phyloP scores from a whole-genome alignment of 2,329 filamentous ascomycete species.

The Neofusicoccum sp. region DNA sequence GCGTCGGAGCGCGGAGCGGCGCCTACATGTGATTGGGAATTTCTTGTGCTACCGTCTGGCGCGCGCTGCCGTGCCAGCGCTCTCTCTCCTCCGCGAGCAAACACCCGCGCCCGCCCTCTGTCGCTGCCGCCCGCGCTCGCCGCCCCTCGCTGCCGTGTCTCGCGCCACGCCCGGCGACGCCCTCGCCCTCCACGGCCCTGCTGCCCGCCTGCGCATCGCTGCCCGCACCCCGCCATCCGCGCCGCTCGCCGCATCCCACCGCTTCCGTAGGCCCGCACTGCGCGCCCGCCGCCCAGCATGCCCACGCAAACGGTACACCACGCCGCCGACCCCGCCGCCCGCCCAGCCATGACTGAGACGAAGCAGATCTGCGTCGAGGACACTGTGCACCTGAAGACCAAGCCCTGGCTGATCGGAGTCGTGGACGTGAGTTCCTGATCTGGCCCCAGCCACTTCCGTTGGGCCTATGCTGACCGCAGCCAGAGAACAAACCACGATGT shows the following conservation, averaged over 20 bases:
- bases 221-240: not conserved
- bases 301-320: constrained; percentile 6
- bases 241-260: not conserved
- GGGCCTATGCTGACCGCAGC: constrained; percentile 13
- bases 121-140: too few relatives aligned
- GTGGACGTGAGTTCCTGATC: constrained; percentile 36
- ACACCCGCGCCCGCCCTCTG: not conserved
- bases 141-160: not conserved
- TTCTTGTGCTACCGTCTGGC: constrained; percentile 4
- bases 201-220: not conserved
- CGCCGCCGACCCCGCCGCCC: not conserved
- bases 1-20: constrained; percentile 10
- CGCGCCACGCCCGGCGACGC: not conserved
- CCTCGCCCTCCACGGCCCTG: constrained; percentile 6
- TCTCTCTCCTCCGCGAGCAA: not conserved
- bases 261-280: not conserved
- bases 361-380: constrained; percentile 40
- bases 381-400: constrained; percentile 39
- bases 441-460: not conserved
- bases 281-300: not conserved
- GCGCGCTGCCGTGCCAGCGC: too few relatives aligned
- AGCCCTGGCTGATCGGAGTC: constrained; percentile 43
- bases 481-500: constrained; percentile 35
- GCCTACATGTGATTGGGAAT: constrained; percentile 14
- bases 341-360: constrained; percentile 5